Percentiles rank a stretch among this genome's conserved stretches.
These are phyloP conservation scores for Xylaria longipes DNA, from an alignment of 495 filamentous ascomycete species.

Conservation along the genomic window DNA sequence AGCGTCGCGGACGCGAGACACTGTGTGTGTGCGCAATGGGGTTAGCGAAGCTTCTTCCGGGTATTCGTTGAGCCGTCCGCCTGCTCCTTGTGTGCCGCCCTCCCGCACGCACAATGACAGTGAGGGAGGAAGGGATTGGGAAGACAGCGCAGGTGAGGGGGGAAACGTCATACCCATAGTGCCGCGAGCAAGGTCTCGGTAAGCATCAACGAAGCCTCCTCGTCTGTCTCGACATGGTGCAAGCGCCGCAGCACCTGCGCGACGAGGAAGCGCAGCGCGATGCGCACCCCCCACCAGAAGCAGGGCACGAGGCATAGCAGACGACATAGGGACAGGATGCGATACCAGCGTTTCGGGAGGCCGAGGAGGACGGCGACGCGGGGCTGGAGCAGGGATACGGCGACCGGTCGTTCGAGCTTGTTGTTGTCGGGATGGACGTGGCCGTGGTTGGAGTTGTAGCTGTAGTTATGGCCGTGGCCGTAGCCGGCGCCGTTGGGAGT, in stretches of 20 bases:
- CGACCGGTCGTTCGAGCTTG: constrained; percentile 29
- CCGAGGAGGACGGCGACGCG: constrained; percentile 58
- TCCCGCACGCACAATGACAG: background rate
- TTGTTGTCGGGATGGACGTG: constrained; percentile 14
- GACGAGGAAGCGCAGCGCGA: constrained; percentile 52
- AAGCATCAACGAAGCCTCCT: constrained; percentile 56
- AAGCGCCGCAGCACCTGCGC: constrained; percentile 35
- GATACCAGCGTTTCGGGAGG: constrained; percentile 54
- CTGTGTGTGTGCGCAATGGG: constrained; percentile 45
- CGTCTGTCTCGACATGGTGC: constrained; percentile 28
- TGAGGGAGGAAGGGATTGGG: background rate
- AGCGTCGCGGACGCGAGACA: constrained; percentile 84
- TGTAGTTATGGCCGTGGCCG: background rate
- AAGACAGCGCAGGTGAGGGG: background rate
- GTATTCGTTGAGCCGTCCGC: background rate
- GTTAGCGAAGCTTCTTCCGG: constrained; percentile 12
- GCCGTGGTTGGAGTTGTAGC: background rate
- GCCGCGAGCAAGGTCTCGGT: constrained; percentile 82
- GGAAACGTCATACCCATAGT: constrained; percentile 71
- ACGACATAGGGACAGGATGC: constrained; percentile 52
- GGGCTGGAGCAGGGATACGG: constrained; percentile 58
- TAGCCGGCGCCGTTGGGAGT: constrained; percentile 16
- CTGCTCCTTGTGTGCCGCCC: background rate
- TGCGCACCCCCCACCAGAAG: constrained; percentile 52
- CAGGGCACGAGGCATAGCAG: constrained; percentile 52